Conservation (phyloP, 23 red algal genomes). For the Chondrus crispus region DNA sequence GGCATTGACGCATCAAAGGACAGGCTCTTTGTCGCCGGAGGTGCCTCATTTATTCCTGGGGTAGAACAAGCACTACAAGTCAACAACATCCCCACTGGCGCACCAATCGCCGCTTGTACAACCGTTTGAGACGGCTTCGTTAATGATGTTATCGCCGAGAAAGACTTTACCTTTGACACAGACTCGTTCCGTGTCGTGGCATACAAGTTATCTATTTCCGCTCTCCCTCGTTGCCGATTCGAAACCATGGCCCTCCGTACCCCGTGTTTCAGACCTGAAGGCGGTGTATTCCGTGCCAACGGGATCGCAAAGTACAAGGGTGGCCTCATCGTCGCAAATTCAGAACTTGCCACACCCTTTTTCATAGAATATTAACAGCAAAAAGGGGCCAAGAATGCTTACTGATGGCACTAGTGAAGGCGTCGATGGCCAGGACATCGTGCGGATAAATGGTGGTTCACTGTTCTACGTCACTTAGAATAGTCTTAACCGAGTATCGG, state of each 20-base stretch:
- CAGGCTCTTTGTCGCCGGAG: constrained; percentile 24
- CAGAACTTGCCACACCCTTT: neutral
- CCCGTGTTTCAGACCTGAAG: neutral
- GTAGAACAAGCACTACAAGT: neutral
- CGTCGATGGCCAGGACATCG: neutral
- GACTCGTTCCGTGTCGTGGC: neutral
- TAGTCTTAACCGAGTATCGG: neutral
- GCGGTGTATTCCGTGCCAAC: neutral
- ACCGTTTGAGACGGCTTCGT: neutral
- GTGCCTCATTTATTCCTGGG: neutral
- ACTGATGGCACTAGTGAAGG: neutral
- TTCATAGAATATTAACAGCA: neutral
- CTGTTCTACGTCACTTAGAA: neutral
- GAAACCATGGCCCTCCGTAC: neutral
- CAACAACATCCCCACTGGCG: neutral
- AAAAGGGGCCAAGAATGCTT: neutral
- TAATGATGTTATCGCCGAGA: neutral
- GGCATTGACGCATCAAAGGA: neutral
- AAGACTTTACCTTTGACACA: neutral
- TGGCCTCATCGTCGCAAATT: neutral
- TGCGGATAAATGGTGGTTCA: neutral
- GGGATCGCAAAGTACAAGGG: neutral
- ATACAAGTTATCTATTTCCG: neutral
- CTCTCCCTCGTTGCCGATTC: neutral
- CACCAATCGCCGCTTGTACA: neutral